Evolutionary conservation across 345 rosid species (phyloP), one percentile per base, ranked within the genome.

Genomic region (Heritiera littoralis): DNA sequence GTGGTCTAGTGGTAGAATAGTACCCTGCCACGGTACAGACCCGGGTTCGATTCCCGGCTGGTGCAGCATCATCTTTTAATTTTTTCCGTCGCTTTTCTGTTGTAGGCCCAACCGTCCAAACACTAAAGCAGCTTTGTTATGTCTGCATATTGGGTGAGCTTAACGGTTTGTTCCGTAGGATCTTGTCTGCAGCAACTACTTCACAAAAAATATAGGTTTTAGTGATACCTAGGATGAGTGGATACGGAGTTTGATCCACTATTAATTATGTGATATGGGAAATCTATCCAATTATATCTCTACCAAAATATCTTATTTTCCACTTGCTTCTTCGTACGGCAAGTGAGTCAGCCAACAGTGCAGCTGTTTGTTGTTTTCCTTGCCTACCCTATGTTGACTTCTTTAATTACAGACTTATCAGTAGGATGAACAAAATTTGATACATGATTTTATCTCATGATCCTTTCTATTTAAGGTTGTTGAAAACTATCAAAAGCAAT

Each of bases 1-100:
- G 90, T 89, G 90, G 94, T 90, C 94, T 89, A 88, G 91, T 88
- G 92, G 92, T 92, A 92, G 92, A 90, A 90, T 90, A 90, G 90
- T 88, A 90, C 87, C 88, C 84, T 90, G 88, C 89, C 87, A 88
- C 87, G 86, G 94, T 89, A 87, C 86, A 85, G 89, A 88, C 89
- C 92, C 88, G 89, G 90, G 92, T 89, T 92, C 87, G 85, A 87
- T 84, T 79, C 84, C 86, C 86, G 85, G 83, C 89, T 89, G 88
- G 89, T 85, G 91, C 90, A 68, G 0, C 0, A 2, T 0, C 6
- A 15, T 12, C 3, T 30, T 30, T 63, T 63, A 1, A 0, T 0
- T 43, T 43, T 30, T 12, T 63, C 7, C 40, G 30, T 7, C 3
- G 1, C 15, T 61, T 11, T 30, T 11, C 38, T 13, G 7, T 60